Evolutionary conservation across 2,329 filamentous ascomycete species (phyloP), one percentile per base, ranked within the genome.

Genomic region (Trichoderma semiorbis): DNA sequence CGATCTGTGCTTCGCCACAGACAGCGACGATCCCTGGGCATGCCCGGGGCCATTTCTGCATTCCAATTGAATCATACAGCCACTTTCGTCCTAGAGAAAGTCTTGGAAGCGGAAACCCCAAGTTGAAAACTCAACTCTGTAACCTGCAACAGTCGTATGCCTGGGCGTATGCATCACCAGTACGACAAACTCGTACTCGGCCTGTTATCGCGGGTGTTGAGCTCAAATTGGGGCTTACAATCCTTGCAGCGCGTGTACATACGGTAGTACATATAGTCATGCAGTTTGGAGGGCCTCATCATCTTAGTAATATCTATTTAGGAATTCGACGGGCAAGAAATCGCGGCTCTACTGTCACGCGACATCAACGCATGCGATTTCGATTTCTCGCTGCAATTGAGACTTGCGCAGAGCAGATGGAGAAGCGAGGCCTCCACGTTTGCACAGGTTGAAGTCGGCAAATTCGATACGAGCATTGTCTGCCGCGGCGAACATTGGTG

Each of bases 1-100:
- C 68, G 60, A 64, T 70, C 68, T 70, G 60, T 57, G 47, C 61
- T 70, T 70, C 61, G 68, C 68, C 68, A 70, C 68, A 63, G 58
- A 70, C 47, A 21, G 60, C 47, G 68, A 57, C 47, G 60, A 70
- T 70, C 60, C 26, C 3, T 21, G 12, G 50, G 7, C 60, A 12
- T 58, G 30, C 67, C 67, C 66, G 66, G 66, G 55, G 55, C n/a
- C 26, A 18, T 30, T 18, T 26, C 47, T 26, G 28, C 55, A 30
- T 60, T 60, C 57, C 57, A 34, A 21, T 21, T 34, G 57, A 60
- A 60, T 34, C 21, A 34, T 60, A 32, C 32, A 21, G 57, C 57
- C 57, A 12, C 8, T 32, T 50, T 50, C 28, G 63, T 53, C 11
- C 47, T 24, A 53, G 47, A 53, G 3, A 12, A 1, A 12, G 47